Percentiles rank a stretch among this genome's conserved stretches.
Conservation (phyloP, 306 rosid genomes). For the Quercus variabilis region DNA sequence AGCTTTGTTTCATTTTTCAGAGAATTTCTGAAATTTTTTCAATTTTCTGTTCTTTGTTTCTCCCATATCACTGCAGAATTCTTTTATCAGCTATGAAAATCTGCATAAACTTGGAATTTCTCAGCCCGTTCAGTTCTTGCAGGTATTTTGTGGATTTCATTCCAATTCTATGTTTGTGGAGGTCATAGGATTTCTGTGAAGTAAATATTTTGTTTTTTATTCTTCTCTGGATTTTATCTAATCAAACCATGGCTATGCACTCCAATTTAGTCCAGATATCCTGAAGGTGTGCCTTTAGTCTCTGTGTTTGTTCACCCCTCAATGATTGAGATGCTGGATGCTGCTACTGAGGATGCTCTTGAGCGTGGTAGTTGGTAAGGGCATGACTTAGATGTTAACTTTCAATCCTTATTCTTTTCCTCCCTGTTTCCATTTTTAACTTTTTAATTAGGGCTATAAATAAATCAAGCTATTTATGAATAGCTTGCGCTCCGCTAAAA, state of each 20-base stretch:
- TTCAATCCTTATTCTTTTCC: background rate
- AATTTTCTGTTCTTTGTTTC: background rate
- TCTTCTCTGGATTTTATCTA: constrained; percentile 29
- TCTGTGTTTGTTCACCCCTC: constrained; percentile 87
- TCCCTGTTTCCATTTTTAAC: constrained; percentile 5
- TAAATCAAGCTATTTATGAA: too few species aligned
- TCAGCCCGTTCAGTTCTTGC: constrained; percentile 91
- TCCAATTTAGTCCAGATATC: constrained; percentile 96
- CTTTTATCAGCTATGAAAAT: constrained; percentile 72
- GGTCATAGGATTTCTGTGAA: constrained; percentile 19
- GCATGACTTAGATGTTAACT: constrained; percentile 1
- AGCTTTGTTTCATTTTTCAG: background rate
- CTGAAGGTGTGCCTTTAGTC: constrained; percentile 82
- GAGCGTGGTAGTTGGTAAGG: constrained; percentile 91
- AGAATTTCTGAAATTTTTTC: constrained; percentile 5
- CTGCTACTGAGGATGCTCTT: constrained; percentile 82
- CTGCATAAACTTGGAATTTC: constrained; percentile 89
- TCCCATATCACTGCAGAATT: constrained; percentile 60
- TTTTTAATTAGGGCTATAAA: background rate
- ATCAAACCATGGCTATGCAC: constrained; percentile 41
- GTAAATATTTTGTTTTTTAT: constrained; percentile 9
- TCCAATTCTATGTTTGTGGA: constrained; percentile 18
- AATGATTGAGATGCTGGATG: constrained; percentile 90
- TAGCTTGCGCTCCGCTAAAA: too few species aligned
- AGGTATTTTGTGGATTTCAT: constrained; percentile 66